A percentile compares a stretch with the other conserved stretches of the same genome.
phyloP scores from a whole-genome alignment of 352 stramenopile species.

The Globisporangium spinosum region DNA sequence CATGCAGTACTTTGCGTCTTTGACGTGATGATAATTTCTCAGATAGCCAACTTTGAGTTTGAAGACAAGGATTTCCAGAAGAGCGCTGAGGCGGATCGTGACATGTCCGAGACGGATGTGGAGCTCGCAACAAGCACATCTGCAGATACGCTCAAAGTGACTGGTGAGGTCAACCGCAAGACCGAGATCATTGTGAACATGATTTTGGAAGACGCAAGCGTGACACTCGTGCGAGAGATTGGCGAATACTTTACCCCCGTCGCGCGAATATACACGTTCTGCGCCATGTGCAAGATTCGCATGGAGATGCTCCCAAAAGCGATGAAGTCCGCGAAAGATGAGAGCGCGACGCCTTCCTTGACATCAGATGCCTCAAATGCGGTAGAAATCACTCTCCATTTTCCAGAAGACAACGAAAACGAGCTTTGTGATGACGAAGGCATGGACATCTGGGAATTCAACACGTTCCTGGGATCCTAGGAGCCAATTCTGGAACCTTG shows the following conservation, averaged over 20 bases:
- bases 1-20: constrained; percentile 63
- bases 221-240: constrained; percentile 72
- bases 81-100: neutral
- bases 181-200: constrained; percentile 39
- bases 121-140: neutral
- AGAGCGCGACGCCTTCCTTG: neutral
- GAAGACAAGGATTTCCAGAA: constrained; percentile 3
- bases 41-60: constrained; percentile 16
- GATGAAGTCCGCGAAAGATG: neutral
- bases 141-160: neutral
- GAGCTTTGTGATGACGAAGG: constrained; percentile 64
- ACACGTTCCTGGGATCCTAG: constrained; percentile 67
- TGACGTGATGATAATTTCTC: constrained; percentile 43
- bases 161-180: neutral
- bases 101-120: neutral
- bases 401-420: constrained; percentile 47
- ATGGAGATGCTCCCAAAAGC: constrained; percentile 29
- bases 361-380: neutral
- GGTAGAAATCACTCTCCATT: constrained; percentile 38
- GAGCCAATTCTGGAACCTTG: constrained; percentile 78
- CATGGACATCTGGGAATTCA: constrained; percentile 76
- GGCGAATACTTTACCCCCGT: constrained; percentile 71
- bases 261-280: constrained; percentile 58
- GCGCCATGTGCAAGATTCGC: constrained; percentile 59
- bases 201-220: constrained; percentile 59